Conservation (phyloP, 2,329 filamentous ascomycete species). For the Microsporum audouinii region DNA sequence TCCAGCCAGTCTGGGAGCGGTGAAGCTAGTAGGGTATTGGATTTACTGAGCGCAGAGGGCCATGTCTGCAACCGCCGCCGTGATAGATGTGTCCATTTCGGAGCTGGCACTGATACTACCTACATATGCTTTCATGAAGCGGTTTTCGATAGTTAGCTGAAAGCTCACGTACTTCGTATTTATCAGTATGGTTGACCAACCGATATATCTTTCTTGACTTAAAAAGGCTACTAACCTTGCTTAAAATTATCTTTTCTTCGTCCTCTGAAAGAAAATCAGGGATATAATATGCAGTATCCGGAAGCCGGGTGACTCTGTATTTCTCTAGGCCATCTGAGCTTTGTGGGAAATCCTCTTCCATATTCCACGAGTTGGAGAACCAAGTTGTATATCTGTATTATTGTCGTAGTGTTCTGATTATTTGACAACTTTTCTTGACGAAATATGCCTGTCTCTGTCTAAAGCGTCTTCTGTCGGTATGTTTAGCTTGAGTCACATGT, state of each 20-base stretch:
- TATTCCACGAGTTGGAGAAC: background rate
- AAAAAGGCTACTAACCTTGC: conserved; percentile 46
- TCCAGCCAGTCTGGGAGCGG: conserved; percentile 63
- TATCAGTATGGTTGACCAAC: background rate
- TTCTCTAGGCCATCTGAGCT: conserved; percentile 10
- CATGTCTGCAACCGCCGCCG: conserved; percentile 83
- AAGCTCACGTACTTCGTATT: background rate
- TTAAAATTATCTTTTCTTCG: conserved; percentile 60
- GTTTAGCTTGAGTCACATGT: no score
- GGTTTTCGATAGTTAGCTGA: background rate
- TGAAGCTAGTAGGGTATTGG: conserved; percentile 61
- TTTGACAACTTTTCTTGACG: background rate
- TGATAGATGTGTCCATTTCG: conserved; percentile 77
- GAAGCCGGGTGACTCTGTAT: conserved; percentile 24
- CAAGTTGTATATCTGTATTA: background rate
- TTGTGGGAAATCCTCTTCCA: background rate
- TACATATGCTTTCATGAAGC: background rate
- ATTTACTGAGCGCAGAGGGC: conserved; percentile 68
- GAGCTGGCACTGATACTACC: conserved; percentile 54
- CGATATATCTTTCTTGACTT: background rate
- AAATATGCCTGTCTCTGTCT: no score
- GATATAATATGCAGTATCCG: conserved; percentile 61
- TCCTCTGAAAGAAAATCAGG: conserved; percentile 66
- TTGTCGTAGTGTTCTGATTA: background rate
- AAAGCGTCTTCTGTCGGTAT: no score